Conservation (phyloP, 2,329 filamentous ascomycete genomes). For the Aciculosporium take region DNA sequence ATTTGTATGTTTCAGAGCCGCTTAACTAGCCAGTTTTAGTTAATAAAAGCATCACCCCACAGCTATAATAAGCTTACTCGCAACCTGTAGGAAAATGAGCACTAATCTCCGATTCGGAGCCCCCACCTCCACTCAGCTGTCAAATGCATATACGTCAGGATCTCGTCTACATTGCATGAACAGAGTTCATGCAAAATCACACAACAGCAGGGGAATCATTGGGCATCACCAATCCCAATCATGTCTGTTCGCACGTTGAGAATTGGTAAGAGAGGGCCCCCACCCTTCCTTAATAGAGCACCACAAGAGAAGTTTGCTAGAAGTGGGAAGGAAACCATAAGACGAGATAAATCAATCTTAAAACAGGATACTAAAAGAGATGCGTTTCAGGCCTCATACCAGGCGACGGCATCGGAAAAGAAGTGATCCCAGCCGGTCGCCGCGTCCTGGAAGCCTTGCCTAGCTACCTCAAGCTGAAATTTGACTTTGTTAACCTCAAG, state of each 20-base stretch:
- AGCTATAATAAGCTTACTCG: no score
- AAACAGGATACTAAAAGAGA: neutral
- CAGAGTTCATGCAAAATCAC: no score
- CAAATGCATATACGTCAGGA: neutral
- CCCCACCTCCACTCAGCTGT: neutral
- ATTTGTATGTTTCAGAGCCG: no score
- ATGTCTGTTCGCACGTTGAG: slow-evolving; percentile 29
- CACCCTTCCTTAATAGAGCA: neutral
- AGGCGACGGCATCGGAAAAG: slow-evolving; percentile 94
- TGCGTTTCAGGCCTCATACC: slow-evolving; percentile 75
- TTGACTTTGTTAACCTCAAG: slow-evolving; percentile 85
- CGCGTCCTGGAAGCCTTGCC: slow-evolving; percentile 87
- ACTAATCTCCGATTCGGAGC: slow-evolving; percentile 14
- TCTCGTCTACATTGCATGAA: neutral
- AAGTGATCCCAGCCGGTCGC: slow-evolving; percentile 91
- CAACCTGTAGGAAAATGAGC: neutral
- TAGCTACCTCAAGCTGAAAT: slow-evolving; percentile 77
- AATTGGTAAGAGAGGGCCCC: slow-evolving; percentile 19
- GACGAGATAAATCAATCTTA: neutral
- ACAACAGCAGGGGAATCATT: neutral
- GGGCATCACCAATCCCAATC: slow-evolving; percentile 8
- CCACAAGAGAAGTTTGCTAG: neutral
- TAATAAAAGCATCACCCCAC: no score
- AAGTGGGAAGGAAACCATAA: neutral
- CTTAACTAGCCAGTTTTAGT: no score